Evolutionary conservation across 2,329 filamentous ascomycete species (phyloP), one percentile per base, ranked within the genome.

Genomic region (Cercospora zeina): DNA sequence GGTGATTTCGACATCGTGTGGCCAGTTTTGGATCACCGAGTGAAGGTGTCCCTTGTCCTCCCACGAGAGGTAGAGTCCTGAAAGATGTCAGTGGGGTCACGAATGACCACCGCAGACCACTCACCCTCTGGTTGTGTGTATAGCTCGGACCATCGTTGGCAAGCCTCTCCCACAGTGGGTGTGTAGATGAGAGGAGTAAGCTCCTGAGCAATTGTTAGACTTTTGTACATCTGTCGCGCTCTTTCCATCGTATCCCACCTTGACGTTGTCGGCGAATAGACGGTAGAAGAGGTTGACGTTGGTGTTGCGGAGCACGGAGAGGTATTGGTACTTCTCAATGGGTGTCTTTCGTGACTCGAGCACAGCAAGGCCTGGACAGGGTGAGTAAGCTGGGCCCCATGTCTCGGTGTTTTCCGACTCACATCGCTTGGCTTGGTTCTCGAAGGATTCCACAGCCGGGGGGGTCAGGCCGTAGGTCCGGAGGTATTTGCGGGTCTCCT

Each of bases 161-260:
- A 99, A 69, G 96, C 95, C 76, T 97, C 93, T 72, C 95, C 95
- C 71, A 99, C 92, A 73, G 90, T 93, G 50, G 90, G 90, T 16
- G 90, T 95, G 80, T 95, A 95, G 71, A 95, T 90, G 67, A 93
- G 81, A 54, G 90, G 90, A 79, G 91, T 93, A 69, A 93, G 80
- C 71, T 92, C 89, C 79, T 88, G 82, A 34, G 13, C 10, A 9
- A 10, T 34, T 42, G 60, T 68, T 19, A 66, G 49, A 37, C 19
- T 16, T 21, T 16, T 10, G 21, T 37, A 49, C 21, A 21, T 4
- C 39, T 30, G 31, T 13, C 14, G 21, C 45, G 3, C 24, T 24
- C 39, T 58, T 14, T 57, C 53, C 19, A 30, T 51, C 33, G 6
- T 27, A 11, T 7, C 65, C 49, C 68, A 82, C 81, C 79, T 83